phyloP scores from a whole-genome alignment of 2,329 filamentous ascomycete genomes.

The Scleromitrula shiraiana region DNA sequence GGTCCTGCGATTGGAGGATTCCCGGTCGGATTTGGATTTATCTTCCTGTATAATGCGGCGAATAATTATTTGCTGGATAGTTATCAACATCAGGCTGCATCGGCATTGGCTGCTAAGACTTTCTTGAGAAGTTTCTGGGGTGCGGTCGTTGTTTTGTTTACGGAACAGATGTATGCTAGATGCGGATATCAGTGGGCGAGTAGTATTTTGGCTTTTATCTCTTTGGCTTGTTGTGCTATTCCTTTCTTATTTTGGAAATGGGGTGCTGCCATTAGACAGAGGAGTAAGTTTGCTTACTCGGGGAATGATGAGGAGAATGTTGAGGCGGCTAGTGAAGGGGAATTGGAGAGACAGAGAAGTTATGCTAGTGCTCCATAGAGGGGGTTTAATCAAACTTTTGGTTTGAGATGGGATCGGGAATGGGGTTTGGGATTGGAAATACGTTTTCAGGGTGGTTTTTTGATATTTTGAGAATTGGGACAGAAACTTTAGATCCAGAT shows the following conservation, averaged over 20 bases:
- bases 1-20: conserved; percentile 51
- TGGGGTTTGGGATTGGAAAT: too few relatives aligned
- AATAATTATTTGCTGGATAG: conserved; percentile 54
- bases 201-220: conserved; percentile 63
- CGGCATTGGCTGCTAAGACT: conserved; percentile 73
- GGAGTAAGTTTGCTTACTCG: conserved; percentile 67
- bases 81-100: conserved; percentile 69
- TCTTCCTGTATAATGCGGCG: conserved; percentile 55
- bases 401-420: too few relatives aligned
- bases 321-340: conserved; percentile 11
- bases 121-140: conserved; percentile 76
- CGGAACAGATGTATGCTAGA: conserved; percentile 68
- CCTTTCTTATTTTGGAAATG: conserved; percentile 77
- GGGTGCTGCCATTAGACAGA: conserved; percentile 60
- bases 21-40: conserved; percentile 56
- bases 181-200: conserved; percentile 71
- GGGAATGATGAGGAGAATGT: conserved; percentile 42
- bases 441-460: too few relatives aligned
- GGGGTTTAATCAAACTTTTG: too few relatives aligned
- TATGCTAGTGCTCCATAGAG: conserved; percentile 23
- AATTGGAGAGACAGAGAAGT: conserved; percentile 21
- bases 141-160: conserved; percentile 69
- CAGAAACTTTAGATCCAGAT: too few relatives aligned
- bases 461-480: too few relatives aligned
- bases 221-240: conserved; percentile 70